Evolutionary conservation across 2,329 filamentous ascomycete genomes (phyloP).

Genomic region (Clarireedia homoeocarpa): DNA sequence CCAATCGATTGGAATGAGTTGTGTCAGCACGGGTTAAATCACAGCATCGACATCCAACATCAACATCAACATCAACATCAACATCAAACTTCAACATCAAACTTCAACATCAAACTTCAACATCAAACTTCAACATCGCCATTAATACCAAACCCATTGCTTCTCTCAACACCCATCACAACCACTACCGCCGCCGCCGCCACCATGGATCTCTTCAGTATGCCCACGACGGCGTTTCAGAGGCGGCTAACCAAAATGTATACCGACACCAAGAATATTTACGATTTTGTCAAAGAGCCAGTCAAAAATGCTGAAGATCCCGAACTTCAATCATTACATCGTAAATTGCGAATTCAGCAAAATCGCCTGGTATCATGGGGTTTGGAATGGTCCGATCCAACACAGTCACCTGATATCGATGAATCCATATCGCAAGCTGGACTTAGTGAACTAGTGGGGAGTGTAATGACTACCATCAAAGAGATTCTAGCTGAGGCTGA

Average conservation of each 20-base stretch:
- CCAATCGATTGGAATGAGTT: too few relatives aligned
- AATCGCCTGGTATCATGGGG: constrained; percentile 74
- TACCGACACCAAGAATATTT: constrained; percentile 73
- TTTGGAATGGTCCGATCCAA: constrained; percentile 69
- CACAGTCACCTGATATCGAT: constrained; percentile 61
- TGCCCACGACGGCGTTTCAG: constrained; percentile 39
- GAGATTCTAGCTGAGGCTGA: constrained; percentile 72
- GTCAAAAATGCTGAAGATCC: constrained; percentile 57
- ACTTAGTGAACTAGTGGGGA: constrained; percentile 67
- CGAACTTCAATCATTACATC: constrained; percentile 63
- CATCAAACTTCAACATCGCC: not conserved
- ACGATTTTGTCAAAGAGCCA: constrained; percentile 61
- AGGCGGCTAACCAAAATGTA: constrained; percentile 64
- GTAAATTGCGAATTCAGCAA: constrained; percentile 66
- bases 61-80: too few relatives aligned
- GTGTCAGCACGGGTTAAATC: too few relatives aligned
- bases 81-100: not conserved
- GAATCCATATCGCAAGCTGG: constrained; percentile 65
- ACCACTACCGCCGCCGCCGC: not conserved
- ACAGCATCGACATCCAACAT: too few relatives aligned
- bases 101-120: not conserved
- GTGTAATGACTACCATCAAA: constrained; percentile 73
- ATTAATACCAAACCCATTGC: not conserved
- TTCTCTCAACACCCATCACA: too few relatives aligned
- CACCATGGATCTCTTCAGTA: constrained; percentile 25